Percentiles rank a stretch among this genome's conserved stretches.
phyloP scores from a whole-genome alignment of 257 asterid species.

The Asclepias syriaca region DNA sequence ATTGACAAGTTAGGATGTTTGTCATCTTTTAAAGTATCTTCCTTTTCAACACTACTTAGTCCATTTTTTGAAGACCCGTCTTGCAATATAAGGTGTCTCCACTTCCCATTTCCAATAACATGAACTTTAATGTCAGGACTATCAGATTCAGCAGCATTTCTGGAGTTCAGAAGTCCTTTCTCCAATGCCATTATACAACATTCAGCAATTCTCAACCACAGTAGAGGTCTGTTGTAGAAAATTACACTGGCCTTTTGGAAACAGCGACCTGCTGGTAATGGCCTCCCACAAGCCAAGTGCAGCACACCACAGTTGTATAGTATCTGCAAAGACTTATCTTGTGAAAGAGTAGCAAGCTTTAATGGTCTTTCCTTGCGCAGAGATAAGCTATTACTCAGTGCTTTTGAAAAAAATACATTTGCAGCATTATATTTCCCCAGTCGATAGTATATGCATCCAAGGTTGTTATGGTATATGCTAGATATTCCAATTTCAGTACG shows the following conservation, averaged over 20 bases:
- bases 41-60: constrained; percentile 23
- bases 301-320: constrained; percentile 71
- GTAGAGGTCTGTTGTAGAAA: constrained; percentile 59
- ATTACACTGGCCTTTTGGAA: constrained; percentile 57
- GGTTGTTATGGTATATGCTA: constrained; percentile 77
- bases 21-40: constrained; percentile 28
- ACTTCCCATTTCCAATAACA: constrained; percentile 83
- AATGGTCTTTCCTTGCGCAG: constrained; percentile 54
- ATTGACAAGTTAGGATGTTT: constrained; percentile 49
- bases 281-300: constrained; percentile 73
- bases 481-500: constrained; percentile 52
- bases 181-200: constrained; percentile 87
- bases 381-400: constrained; percentile 47
- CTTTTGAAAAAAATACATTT: constrained; percentile 65
- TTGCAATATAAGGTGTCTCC: constrained; percentile 69
- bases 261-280: constrained; percentile 69
- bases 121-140: constrained; percentile 44
- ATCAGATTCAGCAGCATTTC: constrained; percentile 23
- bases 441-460: constrained; percentile 74
- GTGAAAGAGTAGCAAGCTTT: constrained; percentile 54
- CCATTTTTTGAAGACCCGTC: constrained; percentile 32
- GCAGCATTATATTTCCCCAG: constrained; percentile 75
- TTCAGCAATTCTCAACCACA: constrained; percentile 84
- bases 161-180: constrained; percentile 55
- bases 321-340: constrained; percentile 61